Percentiles rank a stretch among this genome's conserved stretches.
Evolutionary conservation across 192 early-diverging fungal species (phyloP).

Genomic region (Coemansia brasiliensis): DNA sequence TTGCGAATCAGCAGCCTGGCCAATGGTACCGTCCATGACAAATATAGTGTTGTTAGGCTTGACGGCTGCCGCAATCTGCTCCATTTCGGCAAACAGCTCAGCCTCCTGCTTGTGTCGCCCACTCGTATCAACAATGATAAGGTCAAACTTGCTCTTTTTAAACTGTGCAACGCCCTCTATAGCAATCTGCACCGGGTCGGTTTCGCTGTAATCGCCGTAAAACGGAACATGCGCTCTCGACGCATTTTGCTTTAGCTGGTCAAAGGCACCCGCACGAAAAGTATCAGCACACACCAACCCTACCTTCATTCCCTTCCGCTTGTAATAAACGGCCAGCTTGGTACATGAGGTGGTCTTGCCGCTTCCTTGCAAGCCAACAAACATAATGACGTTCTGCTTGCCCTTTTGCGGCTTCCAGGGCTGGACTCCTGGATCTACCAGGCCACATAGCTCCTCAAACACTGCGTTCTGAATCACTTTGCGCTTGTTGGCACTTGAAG

Average conservation of each 20-base stretch:
- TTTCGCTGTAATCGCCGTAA: constrained; percentile 88
- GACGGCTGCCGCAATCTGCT: constrained; percentile 84
- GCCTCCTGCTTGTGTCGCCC: constrained; percentile 93
- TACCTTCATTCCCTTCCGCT: constrained; percentile 92
- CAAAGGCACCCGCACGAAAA: constrained; percentile 97
- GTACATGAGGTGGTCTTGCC: constrained; percentile 98
- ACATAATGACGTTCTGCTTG: constrained; percentile 88
- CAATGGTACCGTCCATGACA: constrained; percentile 98
- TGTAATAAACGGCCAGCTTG: constrained; percentile 89
- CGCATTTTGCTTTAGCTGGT: constrained; percentile 97
- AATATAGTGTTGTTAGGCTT: constrained; percentile 90
- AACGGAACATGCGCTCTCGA: constrained; percentile 97
- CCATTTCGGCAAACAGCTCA: constrained; percentile 96
- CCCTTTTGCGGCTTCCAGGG: constrained; percentile 86
- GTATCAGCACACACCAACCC: constrained; percentile 94
- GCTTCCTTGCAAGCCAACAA: constrained; percentile 94
- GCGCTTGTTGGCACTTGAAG: constrained; percentile 81
- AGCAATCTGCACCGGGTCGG: constrained; percentile 89
- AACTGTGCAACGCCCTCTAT: constrained; percentile 92
- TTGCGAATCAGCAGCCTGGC: constrained; percentile 93
- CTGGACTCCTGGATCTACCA: constrained; percentile 86
- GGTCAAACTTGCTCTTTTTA: constrained; percentile 89
- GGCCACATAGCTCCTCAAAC: constrained; percentile 81
- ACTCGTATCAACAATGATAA: constrained; percentile 98
- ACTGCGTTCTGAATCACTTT: constrained; percentile 86